phyloP scores from a whole-genome alignment of 2,329 filamentous ascomycete species.

The Daldinia eschscholtzii region DNA sequence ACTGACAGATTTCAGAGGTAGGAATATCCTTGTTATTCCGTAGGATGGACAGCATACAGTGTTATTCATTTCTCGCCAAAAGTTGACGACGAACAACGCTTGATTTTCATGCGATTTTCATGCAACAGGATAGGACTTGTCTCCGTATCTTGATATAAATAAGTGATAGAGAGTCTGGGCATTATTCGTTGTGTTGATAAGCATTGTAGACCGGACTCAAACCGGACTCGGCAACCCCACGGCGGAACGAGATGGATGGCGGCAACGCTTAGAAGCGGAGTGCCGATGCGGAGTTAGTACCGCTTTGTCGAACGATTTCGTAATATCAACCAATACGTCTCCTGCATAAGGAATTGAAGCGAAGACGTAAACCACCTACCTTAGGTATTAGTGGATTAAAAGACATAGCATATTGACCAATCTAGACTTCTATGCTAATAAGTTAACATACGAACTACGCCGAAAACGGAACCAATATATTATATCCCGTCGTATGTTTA shows the following conservation, averaged over 20 bases:
- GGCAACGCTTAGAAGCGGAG: constrained; percentile 36
- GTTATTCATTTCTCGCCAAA: background rate
- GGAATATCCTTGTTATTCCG: background rate
- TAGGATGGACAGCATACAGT: background rate
- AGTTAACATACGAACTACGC: background rate
- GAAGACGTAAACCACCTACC: background rate
- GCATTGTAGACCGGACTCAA: constrained; percentile 25
- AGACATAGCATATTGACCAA: constrained; percentile 2
- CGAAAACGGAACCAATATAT: constrained; percentile 8
- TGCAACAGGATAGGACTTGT: background rate
- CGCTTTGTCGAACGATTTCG: constrained; percentile 33
- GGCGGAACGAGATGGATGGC: constrained; percentile 32
- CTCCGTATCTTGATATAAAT: background rate
- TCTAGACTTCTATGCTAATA: background rate
- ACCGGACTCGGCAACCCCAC: constrained; percentile 37
- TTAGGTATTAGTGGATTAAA: background rate
- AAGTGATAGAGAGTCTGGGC: constrained; percentile 9
- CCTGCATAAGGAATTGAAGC: constrained; percentile 1
- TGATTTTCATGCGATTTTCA: background rate
- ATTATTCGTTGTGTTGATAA: constrained; percentile 10
- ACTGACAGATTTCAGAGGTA: background rate
- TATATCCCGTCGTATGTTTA: constrained; percentile 7
- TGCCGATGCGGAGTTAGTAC: constrained; percentile 39
- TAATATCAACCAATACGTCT: constrained; percentile 20
- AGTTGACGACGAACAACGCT: background rate